Evolutionary conservation across 495 filamentous ascomycete genomes (phyloP).

Genomic region (Lophiotrema nucula): DNA sequence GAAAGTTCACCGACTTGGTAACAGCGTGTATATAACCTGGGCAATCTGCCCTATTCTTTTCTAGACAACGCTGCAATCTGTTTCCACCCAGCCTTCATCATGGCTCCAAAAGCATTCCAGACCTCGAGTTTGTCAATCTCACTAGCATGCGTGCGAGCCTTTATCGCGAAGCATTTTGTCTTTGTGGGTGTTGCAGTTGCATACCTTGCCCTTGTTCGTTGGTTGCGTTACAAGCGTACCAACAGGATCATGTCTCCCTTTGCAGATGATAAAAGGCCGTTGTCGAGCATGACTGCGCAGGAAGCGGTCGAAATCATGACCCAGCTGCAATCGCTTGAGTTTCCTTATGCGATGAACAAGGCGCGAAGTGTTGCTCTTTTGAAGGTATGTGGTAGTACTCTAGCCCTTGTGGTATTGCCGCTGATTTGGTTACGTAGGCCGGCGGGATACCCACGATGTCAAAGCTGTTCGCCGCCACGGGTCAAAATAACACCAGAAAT

Average conservation of each 20-base stretch:
- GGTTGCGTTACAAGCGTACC: not conserved
- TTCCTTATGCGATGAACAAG: slow-evolving; percentile 9
- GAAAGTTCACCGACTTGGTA: too few species aligned
- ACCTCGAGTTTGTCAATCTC: too few species aligned
- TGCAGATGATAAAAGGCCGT: not conserved
- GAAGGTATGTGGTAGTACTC: not conserved
- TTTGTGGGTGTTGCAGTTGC: not conserved
- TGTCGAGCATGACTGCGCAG: slow-evolving; percentile 2
- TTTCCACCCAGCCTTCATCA: too few species aligned
- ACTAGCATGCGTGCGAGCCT: too few species aligned
- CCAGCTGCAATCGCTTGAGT: slow-evolving; percentile 4
- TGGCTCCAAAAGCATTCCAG: too few species aligned
- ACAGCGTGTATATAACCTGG: too few species aligned
- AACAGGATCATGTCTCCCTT: not conserved
- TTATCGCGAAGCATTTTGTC: not conserved
- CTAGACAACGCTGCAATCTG: too few species aligned
- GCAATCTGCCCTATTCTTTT: too few species aligned
- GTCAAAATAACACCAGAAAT: slow-evolving; percentile 3
- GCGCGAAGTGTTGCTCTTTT: slow-evolving; percentile 2
- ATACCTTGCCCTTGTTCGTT: not conserved
- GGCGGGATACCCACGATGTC: slow-evolving; percentile 9
- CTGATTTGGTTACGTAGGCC: slow-evolving; percentile 2
- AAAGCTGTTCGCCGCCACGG: slow-evolving; percentile 1
- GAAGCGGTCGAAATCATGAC: slow-evolving; percentile 1
- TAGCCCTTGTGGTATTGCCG: not conserved